Conservation (phyloP, 2,329 filamentous ascomycete species). For the Kalmusia sp. region DNA sequence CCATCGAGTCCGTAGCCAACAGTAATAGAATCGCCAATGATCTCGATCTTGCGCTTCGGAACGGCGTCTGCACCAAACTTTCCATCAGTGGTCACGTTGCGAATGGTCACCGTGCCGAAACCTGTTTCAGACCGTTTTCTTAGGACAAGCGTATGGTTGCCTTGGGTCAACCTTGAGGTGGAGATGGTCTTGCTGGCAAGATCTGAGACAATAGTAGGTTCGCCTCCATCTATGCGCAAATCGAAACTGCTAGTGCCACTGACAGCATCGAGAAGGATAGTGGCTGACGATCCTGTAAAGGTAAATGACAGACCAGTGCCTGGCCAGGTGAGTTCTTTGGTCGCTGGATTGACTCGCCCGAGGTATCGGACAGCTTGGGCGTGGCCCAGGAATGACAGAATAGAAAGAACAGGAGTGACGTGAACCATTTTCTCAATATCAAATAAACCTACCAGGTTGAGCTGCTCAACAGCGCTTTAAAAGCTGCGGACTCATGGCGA, state of each 20-base stretch:
- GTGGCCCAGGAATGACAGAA: background rate
- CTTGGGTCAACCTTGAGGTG: slow-evolving; percentile 39
- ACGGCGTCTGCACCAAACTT: slow-evolving; percentile 23
- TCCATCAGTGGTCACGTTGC: slow-evolving; percentile 36
- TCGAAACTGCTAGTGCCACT: slow-evolving; percentile 45
- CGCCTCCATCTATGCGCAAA: slow-evolving; percentile 41
- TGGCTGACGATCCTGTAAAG: slow-evolving; percentile 51
- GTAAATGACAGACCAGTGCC: slow-evolving; percentile 52
- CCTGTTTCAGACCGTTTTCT: slow-evolving; percentile 49
- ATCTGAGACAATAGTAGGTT: slow-evolving; percentile 29
- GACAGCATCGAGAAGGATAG: slow-evolving; percentile 40
- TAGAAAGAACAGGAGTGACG: too few relatives aligned
- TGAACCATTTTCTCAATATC: too few relatives aligned
- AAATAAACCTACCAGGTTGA: too few relatives aligned
- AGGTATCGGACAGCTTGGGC: slow-evolving; percentile 25
- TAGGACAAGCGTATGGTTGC: slow-evolving; percentile 47
- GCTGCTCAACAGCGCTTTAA: too few relatives aligned
- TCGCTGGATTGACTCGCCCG: slow-evolving; percentile 53
- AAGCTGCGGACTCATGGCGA: too few relatives aligned
- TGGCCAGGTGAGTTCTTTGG: slow-evolving; percentile 54
- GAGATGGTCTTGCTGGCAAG: slow-evolving; percentile 39
- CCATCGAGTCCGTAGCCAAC: slow-evolving; percentile 56
- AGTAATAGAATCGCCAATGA: slow-evolving; percentile 56
- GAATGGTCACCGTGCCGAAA: slow-evolving; percentile 44
- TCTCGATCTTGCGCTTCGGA: slow-evolving; percentile 49